These are phyloP conservation scores for Iodosphaeria phyllophila DNA, from an alignment of 2,329 filamentous ascomycete genomes.

Conservation along the genomic window DNA sequence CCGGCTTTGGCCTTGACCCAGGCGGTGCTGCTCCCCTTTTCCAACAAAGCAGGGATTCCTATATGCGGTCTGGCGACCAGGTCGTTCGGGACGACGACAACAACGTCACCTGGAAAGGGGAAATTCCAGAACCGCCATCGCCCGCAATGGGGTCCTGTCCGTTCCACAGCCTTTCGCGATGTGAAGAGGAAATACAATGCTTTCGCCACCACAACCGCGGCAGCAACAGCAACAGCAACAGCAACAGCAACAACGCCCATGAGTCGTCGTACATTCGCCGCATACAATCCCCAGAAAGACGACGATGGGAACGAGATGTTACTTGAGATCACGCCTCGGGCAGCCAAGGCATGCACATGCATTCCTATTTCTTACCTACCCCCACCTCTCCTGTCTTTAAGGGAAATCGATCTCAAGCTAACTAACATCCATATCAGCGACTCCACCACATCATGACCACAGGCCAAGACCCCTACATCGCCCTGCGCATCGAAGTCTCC, in stretches of 20 bases:
- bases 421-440: constrained; percentile 28
- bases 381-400: not conserved
- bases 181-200: not conserved
- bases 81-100: not conserved
- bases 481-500: constrained; percentile 81
- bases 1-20: constrained; percentile 19
- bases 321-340: constrained; percentile 69
- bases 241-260: constrained; percentile 2
- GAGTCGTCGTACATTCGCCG: constrained; percentile 25
- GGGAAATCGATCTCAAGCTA: not conserved
- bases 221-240: too few relatives aligned
- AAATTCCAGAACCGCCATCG: too few relatives aligned
- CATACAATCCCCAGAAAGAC: constrained; percentile 57
- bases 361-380: not conserved
- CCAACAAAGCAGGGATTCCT: too few relatives aligned
- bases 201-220: not conserved
- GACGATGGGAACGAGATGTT: constrained; percentile 72
- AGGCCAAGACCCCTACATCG: constrained; percentile 58
- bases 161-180: not conserved
- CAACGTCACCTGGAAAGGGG: not conserved
- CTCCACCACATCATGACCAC: constrained; percentile 59
- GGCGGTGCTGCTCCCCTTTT: constrained; percentile 5
- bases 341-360: constrained; percentile 43
- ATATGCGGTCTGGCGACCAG: not conserved
- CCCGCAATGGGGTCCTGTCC: too few relatives aligned